phyloP scores from a whole-genome alignment of 352 stramenopile species.

The Thalassiosira exigua region DNA sequence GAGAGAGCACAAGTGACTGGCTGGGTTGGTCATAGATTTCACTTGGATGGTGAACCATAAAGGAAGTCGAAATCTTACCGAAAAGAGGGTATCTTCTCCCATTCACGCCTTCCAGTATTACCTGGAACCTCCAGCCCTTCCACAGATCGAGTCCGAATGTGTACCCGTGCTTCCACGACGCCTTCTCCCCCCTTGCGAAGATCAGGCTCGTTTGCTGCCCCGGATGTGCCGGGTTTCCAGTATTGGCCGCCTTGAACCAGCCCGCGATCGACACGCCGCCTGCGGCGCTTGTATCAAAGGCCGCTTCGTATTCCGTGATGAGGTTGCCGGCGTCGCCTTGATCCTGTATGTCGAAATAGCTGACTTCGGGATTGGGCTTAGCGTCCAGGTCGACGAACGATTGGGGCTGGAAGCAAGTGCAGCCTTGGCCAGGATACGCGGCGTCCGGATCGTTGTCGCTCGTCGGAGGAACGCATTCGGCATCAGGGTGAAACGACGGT shows the following conservation, averaged over 20 bases:
- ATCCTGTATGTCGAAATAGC: background rate
- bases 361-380: background rate
- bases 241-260: conserved; percentile 8
- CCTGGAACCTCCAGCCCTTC: conserved; percentile 3
- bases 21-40: background rate
- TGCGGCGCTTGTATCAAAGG: background rate
- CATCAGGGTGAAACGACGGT: background rate
- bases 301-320: background rate
- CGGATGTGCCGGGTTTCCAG: background rate
- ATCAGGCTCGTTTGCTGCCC: background rate
- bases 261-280: background rate
- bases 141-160: background rate
- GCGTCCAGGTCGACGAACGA: background rate
- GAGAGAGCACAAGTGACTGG: no score
- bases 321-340: background rate
- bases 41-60: background rate
- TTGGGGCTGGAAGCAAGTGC: conserved; percentile 10
- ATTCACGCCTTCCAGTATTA: background rate
- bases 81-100: conserved; percentile 1
- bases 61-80: conserved; percentile 2
- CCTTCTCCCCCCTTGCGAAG: background rate
- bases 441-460: background rate
- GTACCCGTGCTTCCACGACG: conserved; percentile 2
- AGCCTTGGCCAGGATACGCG: background rate
- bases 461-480: background rate